Conservation (phyloP, 2,329 filamentous ascomycete species). For the Huntiella decipiens region DNA sequence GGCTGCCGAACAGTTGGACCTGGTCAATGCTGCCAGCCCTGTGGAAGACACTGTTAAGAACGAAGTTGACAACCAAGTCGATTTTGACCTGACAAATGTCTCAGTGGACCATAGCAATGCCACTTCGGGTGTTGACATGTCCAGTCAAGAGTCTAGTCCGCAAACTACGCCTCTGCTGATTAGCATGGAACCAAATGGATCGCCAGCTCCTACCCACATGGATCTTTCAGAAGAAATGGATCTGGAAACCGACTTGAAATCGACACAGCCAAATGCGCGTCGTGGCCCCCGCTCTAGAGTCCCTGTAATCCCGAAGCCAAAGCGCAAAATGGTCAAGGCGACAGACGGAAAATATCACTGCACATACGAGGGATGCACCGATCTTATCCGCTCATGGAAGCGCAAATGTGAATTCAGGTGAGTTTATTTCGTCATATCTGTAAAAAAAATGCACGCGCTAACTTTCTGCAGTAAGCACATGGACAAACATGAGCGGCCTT, state of each 20-base stretch:
- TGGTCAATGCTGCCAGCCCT: constrained; percentile 7
- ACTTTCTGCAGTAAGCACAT: constrained; percentile 63
- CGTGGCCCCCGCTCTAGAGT: constrained; percentile 21
- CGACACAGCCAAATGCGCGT: constrained; percentile 16
- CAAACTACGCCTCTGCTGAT: not conserved
- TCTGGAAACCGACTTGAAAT: too few relatives aligned
- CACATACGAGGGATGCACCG: constrained; percentile 47
- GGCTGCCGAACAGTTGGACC: constrained; percentile 16
- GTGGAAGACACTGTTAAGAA: constrained; percentile 2
- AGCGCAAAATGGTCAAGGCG: constrained; percentile 41
- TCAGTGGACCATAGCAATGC: not conserved
- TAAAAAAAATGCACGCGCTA: not conserved
- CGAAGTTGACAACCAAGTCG: constrained; percentile 1
- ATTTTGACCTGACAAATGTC: not conserved
- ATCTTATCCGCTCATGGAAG: constrained; percentile 46
- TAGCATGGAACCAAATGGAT: not conserved
- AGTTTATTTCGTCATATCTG: constrained; percentile 21
- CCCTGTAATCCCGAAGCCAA: constrained; percentile 32
- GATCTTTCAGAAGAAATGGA: not conserved
- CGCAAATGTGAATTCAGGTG: constrained; percentile 91
- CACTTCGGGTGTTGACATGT: not conserved
- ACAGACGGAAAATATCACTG: constrained; percentile 60
- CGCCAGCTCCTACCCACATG: not conserved
- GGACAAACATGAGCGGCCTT: constrained; percentile 92
- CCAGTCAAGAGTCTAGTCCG: too few relatives aligned